These are phyloP conservation scores for Fusarium equiseti DNA, from an alignment of 2,329 filamentous ascomycete genomes.

Conservation along the genomic window DNA sequence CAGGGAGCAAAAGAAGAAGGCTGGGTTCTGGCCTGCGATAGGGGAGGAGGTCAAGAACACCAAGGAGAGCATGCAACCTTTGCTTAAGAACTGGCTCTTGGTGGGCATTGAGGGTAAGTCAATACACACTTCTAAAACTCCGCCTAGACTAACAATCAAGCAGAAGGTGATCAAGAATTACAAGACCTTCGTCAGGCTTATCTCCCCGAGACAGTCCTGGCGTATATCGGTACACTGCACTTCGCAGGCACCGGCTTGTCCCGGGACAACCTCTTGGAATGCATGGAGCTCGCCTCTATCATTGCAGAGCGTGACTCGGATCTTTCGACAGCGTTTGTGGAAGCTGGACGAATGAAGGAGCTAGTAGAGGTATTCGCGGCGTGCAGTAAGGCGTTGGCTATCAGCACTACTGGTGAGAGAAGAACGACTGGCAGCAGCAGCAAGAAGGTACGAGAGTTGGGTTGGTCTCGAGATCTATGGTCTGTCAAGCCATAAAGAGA, in stretches of 20 bases:
- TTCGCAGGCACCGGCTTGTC: slow-evolving; percentile 80
- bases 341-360: slow-evolving; percentile 77
- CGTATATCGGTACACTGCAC: slow-evolving; percentile 84
- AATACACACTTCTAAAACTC: background rate
- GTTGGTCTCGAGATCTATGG: slow-evolving; percentile 74
- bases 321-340: slow-evolving; percentile 73
- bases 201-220: slow-evolving; percentile 86
- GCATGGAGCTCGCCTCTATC: slow-evolving; percentile 84
- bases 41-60: slow-evolving; percentile 65
- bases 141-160: slow-evolving; percentile 19
- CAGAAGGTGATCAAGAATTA: slow-evolving; percentile 72
- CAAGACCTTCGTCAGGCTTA: slow-evolving; percentile 78
- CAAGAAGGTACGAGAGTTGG: slow-evolving; percentile 71
- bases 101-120: slow-evolving; percentile 66
- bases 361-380: slow-evolving; percentile 81
- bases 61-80: slow-evolving; percentile 68
- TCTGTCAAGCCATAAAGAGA: slow-evolving; percentile 56
- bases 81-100: slow-evolving; percentile 75
- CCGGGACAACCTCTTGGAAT: slow-evolving; percentile 81
- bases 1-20: slow-evolving; percentile 53
- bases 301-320: slow-evolving; percentile 79
- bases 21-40: slow-evolving; percentile 67
- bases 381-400: slow-evolving; percentile 78
- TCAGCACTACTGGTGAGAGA: slow-evolving; percentile 67
- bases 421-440: slow-evolving; percentile 61